Evolutionary conservation across 768 basidiomycete species (phyloP).

Genomic region (Kwoniella sp.): DNA sequence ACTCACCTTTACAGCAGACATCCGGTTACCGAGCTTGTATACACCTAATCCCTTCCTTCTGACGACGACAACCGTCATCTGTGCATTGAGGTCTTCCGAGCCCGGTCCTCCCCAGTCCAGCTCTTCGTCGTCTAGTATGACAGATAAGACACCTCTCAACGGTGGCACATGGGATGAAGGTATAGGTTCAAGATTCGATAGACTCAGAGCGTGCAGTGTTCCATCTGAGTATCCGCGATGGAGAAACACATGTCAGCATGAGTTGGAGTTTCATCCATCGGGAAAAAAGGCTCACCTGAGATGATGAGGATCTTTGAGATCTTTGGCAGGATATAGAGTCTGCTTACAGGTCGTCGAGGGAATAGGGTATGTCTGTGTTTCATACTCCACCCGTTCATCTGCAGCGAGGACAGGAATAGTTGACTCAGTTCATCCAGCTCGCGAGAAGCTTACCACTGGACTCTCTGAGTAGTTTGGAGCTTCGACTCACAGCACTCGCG

Average conservation of each 20-base stretch:
- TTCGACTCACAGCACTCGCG: conserved; percentile 27
- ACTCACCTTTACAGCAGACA: conserved; percentile 45
- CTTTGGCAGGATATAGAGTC: conserved; percentile 76
- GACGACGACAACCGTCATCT: conserved; percentile 55
- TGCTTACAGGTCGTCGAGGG: conserved; percentile 71
- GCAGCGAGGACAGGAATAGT: too few relatives aligned
- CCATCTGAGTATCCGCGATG: conserved; percentile 52
- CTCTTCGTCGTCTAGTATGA: conserved; percentile 75
- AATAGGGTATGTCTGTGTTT: conserved; percentile 72
- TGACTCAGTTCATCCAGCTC: too few relatives aligned
- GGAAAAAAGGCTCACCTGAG: conserved; percentile 63
- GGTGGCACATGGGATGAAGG: conserved; percentile 68
- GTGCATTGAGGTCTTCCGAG: conserved; percentile 32
- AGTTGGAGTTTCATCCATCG: not conserved
- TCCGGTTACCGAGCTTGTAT: conserved; percentile 48
- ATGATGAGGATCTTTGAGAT: conserved; percentile 74
- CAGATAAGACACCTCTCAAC: conserved; percentile 74
- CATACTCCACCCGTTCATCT: conserved; percentile 64
- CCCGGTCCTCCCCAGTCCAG: conserved; percentile 56
- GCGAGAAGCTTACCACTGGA: not conserved
- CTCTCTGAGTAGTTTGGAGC: not conserved
- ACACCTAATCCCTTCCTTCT: conserved; percentile 55
- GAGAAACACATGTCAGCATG: not conserved
- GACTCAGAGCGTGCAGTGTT: conserved; percentile 71
- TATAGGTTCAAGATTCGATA: conserved; percentile 78